Evolutionary conservation across 441 rosid genomes (phyloP).

Genomic region (Macaranga tanarius): DNA sequence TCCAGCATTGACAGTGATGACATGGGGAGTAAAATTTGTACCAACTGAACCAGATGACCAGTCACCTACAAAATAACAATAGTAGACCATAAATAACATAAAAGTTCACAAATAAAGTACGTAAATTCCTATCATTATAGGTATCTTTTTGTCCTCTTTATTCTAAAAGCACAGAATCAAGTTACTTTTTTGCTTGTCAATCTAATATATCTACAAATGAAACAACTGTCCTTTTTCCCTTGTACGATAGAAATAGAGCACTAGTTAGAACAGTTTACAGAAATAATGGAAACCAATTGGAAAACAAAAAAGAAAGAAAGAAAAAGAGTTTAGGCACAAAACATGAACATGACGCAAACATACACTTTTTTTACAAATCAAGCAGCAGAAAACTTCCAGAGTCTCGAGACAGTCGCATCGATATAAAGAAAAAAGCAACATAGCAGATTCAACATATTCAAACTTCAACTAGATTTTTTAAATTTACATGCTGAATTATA

Average conservation of each 20-base stretch:
- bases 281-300: background rate
- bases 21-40: conserved; percentile 80
- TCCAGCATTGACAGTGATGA: conserved; percentile 81
- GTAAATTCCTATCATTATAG: background rate
- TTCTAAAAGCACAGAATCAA: background rate
- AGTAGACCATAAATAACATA: conserved; percentile 17
- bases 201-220: background rate
- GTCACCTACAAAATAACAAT: conserved; percentile 48
- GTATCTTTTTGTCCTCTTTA: background rate
- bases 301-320: too few species aligned
- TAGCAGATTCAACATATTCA: background rate
- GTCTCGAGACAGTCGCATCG: background rate
- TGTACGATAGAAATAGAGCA: background rate
- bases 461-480: background rate
- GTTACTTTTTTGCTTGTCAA: background rate
- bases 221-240: background rate
- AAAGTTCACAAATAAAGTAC: background rate
- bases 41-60: conserved; percentile 57
- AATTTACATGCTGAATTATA: background rate
- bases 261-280: background rate
- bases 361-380: background rate
- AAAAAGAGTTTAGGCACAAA: background rate
- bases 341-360: background rate
- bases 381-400: background rate
- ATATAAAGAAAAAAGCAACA: background rate